These are phyloP conservation scores for Selenicereus undatus DNA, from an alignment of 148 eudicot species.

Conservation along the genomic window DNA sequence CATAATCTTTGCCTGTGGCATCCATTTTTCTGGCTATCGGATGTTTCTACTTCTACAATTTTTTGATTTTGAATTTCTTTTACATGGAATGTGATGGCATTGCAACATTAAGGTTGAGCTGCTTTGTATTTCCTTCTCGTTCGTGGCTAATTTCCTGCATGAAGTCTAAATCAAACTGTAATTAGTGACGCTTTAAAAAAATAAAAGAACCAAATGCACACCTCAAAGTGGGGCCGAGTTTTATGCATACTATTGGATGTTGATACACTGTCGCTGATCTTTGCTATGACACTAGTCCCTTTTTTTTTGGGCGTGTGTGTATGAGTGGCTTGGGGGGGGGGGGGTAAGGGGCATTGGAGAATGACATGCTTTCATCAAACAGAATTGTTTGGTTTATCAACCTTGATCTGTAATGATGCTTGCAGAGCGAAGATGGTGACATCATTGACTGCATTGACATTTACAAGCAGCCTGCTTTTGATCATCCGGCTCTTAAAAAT, in stretches of 20 bases:
- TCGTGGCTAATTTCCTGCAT: neutral
- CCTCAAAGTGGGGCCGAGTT: neutral
- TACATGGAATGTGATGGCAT: neutral
- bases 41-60: too few relatives aligned
- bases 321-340: too few relatives aligned
- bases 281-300: neutral
- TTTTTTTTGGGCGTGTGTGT: neutral
- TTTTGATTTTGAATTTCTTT: neutral
- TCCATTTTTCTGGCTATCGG: neutral
- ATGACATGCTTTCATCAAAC: neutral
- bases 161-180: too few relatives aligned
- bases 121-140: neutral
- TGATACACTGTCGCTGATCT: neutral
- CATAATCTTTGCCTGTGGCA: neutral
- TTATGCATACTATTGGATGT: neutral
- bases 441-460: constrained; percentile 26
- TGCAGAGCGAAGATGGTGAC: constrained; percentile 34
- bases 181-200: neutral
- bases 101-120: neutral
- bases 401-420: neutral
- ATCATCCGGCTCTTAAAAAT: constrained; percentile 25
- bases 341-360: neutral
- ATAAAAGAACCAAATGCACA: neutral
- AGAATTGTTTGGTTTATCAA: neutral
- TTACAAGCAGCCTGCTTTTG: constrained; percentile 27